Evolutionary conservation across 2,329 filamentous ascomycete species (phyloP).

Genomic region (Epichloe amarillans): DNA sequence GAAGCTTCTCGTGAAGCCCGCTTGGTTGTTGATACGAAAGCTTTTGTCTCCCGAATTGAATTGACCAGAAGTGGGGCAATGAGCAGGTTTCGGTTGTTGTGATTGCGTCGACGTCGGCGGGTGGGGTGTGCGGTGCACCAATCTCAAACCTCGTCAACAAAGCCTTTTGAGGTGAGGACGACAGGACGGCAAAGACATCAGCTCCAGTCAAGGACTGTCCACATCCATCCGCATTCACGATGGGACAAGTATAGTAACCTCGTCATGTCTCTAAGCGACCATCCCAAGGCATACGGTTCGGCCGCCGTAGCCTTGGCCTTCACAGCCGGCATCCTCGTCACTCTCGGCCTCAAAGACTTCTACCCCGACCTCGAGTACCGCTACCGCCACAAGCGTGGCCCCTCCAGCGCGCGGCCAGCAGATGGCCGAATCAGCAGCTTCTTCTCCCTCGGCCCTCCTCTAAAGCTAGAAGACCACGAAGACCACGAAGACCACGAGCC

Average conservation of each 20-base stretch:
- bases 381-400: constrained; percentile 35
- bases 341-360: constrained; percentile 65
- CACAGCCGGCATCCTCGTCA: constrained; percentile 60
- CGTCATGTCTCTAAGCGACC: constrained; percentile 45
- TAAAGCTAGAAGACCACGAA: constrained; percentile 45
- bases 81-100: not conserved
- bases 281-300: constrained; percentile 48
- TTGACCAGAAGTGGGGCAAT: not conserved
- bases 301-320: constrained; percentile 62
- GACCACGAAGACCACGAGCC: constrained; percentile 46
- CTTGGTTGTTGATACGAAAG: not conserved
- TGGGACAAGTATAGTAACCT: not conserved
- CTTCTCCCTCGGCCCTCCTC: constrained; percentile 30
- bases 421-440: constrained; percentile 26
- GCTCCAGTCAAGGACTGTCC: not conserved
- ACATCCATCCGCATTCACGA: not conserved
- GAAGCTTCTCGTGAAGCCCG: not conserved
- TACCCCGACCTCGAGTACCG: constrained; percentile 60
- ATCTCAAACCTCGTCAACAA: no score
- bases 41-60: not conserved
- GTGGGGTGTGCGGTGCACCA: no score
- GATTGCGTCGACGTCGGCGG: not conserved
- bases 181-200: no score
- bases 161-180: no score
- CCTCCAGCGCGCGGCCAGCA: constrained; percentile 1